Evolutionary conservation across 306 rosid genomes (phyloP), one percentile per base, ranked within the genome.

Genomic region (Gastrolobium villosum): DNA sequence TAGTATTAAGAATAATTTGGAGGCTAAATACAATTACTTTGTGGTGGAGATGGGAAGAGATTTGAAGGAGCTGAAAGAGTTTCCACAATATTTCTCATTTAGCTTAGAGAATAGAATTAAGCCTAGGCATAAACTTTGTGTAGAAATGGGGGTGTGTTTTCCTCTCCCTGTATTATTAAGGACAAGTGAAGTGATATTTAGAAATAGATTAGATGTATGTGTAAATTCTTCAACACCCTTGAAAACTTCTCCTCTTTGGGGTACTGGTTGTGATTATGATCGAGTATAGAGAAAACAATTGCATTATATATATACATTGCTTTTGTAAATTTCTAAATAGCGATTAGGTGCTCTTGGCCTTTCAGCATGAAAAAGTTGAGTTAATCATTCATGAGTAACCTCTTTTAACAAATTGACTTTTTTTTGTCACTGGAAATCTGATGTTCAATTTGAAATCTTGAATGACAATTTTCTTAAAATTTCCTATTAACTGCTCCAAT

Each of bases 41-140:
- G 90, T 92, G 52, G 89, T 95, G 79, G 94, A 88, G 74, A 91
- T 95, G 99, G 94, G 97, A 46, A 87, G 99, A 77, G 96, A 87
- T 79, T 52, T 91, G 87, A 92, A 86, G 90, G 99, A 91, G 87
- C 80, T 95, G 80, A 89, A 81, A 63, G 92, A 86, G 63, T 94
- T 92, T 66, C 97, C 97, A 9, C 95, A 87, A 1, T 94, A 89
- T 88, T 95, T 95, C 72, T 95, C 99, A 35, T 95, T 87, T 77
- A 89, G 97, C 87, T 89, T 95, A 69, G 94, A 91, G 86, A 87
- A 87, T 73, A 87, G 98, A 83, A 91, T 95, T 63, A 81, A 89
- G 90, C 95, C 96, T 11, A 85, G 99, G 72, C 98, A 95, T 77
- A 94, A 87, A 76, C 60, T 69, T 26, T 95, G 97, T 78, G 87